Percentiles rank a stretch among this genome's conserved stretches.
phyloP scores from a whole-genome alignment of 2,329 filamentous ascomycete species.

The Pseudocercospora musae region DNA sequence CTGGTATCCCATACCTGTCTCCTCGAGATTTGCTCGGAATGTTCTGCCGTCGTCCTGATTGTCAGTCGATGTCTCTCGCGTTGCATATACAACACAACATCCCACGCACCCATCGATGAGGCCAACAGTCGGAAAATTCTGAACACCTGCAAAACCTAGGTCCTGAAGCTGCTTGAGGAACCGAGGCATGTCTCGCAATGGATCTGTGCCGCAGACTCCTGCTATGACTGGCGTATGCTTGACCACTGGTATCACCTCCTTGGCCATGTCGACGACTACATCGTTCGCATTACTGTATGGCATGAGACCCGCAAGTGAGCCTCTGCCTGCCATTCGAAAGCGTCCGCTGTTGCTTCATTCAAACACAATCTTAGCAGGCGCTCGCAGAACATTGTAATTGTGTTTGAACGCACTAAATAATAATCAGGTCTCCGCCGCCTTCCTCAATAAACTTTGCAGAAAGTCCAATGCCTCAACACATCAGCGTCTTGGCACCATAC shows the following conservation, averaged over 20 bases:
- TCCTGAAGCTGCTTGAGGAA: constrained; percentile 61
- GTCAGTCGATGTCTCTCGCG: constrained; percentile 62
- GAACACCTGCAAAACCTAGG: constrained; percentile 60
- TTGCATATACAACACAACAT: background rate
- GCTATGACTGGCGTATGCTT: constrained; percentile 63
- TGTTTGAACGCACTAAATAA: constrained; percentile 13
- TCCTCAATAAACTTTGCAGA: constrained; percentile 68
- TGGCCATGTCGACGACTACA: constrained; percentile 67
- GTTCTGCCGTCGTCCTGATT: constrained; percentile 67
- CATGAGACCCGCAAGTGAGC: constrained; percentile 67
- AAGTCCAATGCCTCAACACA: constrained; percentile 59
- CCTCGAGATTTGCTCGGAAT: constrained; percentile 66
- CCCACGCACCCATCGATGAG: constrained; percentile 52
- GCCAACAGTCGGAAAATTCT: constrained; percentile 72
- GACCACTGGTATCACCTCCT: constrained; percentile 64
- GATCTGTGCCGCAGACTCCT: constrained; percentile 68
- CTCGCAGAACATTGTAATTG: background rate
- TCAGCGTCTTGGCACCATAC: background rate
- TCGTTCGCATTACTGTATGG: constrained; percentile 69
- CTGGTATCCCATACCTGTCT: constrained; percentile 68
- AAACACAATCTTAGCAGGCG: background rate
- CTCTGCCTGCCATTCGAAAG: constrained; percentile 69
- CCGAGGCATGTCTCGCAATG: constrained; percentile 59
- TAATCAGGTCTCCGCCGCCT: constrained; percentile 66
- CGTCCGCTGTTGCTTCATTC: constrained; percentile 59